phyloP scores from a whole-genome alignment of 1,284 basidiomycete species.

The Violaceomyces palustris region DNA sequence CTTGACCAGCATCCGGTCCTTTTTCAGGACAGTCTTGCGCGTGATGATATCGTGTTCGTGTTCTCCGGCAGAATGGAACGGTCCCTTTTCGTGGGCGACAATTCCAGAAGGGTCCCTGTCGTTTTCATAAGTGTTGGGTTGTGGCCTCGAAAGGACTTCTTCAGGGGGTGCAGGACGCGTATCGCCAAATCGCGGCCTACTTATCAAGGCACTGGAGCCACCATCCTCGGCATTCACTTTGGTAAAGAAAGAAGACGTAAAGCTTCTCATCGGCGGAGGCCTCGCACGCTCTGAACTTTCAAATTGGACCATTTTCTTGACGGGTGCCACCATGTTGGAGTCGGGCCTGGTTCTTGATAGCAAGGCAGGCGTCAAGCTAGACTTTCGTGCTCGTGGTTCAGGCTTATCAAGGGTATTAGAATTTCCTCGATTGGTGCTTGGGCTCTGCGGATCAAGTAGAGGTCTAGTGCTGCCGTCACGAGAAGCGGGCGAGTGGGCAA shows the following conservation, averaged over 20 bases:
- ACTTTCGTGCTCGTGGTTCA: too few species aligned
- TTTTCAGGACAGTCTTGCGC: slow-evolving; percentile 47
- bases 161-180: slow-evolving; percentile 27
- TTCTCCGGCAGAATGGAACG: too few species aligned
- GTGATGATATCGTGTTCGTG: slow-evolving; percentile 23
- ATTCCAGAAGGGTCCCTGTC: too few species aligned
- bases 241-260: slow-evolving; percentile 25
- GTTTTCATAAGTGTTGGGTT: slow-evolving; percentile 14
- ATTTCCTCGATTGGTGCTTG: too few species aligned
- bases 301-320: slow-evolving; percentile 32
- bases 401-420: too few species aligned
- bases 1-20: slow-evolving; percentile 79
- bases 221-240: slow-evolving; percentile 5
- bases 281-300: slow-evolving; percentile 8
- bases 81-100: too few species aligned
- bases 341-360: background rate
- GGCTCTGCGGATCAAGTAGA: too few species aligned
- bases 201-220: background rate
- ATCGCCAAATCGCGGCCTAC: slow-evolving; percentile 17
- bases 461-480: too few species aligned
- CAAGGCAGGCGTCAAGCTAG: background rate
- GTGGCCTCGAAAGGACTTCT: slow-evolving; percentile 37
- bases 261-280: slow-evolving; percentile 8
- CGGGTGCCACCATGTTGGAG: background rate
- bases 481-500: too few species aligned